Percentiles rank a stretch among this genome's conserved stretches.
phyloP scores from a whole-genome alignment of 1,139 yeast species.

The Scheffersomyces titani region DNA sequence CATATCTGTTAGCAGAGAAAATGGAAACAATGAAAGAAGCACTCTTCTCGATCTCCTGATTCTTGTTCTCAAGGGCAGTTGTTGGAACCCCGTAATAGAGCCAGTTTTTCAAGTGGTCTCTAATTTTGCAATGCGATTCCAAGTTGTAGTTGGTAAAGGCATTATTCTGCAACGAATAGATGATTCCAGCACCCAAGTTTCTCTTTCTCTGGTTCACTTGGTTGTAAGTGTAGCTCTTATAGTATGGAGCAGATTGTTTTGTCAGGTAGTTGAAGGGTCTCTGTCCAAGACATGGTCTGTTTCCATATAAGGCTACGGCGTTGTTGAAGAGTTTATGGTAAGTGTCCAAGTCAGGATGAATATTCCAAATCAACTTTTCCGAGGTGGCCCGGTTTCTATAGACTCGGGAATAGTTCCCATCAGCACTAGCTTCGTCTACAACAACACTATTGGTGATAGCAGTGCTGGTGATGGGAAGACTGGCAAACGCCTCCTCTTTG shows the following conservation, averaged over 20 bases:
- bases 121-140: constrained; percentile 17
- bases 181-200: constrained; percentile 34
- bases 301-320: constrained; percentile 18
- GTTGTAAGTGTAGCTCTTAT: constrained; percentile 20
- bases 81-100: background rate
- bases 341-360: constrained; percentile 28
- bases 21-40: constrained; percentile 36
- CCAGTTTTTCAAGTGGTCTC: background rate
- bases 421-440: constrained; percentile 1
- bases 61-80: constrained; percentile 6
- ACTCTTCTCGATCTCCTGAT: constrained; percentile 11
- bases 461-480: background rate
- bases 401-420: constrained; percentile 5
- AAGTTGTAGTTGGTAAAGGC: constrained; percentile 30
- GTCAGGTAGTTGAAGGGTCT: constrained; percentile 32
- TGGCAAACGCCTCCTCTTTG: background rate
- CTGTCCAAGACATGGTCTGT: constrained; percentile 30
- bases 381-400: constrained; percentile 12
- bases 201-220: constrained; percentile 23
- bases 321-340: constrained; percentile 25
- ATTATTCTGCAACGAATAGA: constrained; percentile 28
- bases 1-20: constrained; percentile 36
- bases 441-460: constrained; percentile 4
- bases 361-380: constrained; percentile 3
- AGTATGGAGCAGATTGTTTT: constrained; percentile 19